Evolutionary conservation across 2,329 filamentous ascomycete species (phyloP), one percentile per base, ranked within the genome.

Genomic region (Penicillium sp.): DNA sequence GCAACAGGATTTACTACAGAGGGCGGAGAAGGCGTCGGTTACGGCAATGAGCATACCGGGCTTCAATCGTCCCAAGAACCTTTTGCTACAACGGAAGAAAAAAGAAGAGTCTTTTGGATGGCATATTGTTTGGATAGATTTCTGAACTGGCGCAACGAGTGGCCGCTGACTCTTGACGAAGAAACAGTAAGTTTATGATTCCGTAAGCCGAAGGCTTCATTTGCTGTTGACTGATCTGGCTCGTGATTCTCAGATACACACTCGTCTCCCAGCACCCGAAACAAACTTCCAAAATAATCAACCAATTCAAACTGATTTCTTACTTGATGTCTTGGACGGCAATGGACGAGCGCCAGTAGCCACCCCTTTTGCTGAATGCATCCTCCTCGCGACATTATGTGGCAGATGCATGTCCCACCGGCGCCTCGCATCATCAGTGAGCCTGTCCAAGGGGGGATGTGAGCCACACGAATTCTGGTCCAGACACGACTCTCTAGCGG

Each of bases 51-150:
- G 15, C 38, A 17, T 42, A 22, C n/a, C 2, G 9, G 1, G 38
- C 38, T 42, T 42, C 38, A 42, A 3, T 42, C n/a, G 22, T 2
- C 6, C 17, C 17, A 42, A 6, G 38, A 42, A n/a, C n/a, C n/a
- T 9, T 42, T 42, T 9, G n/a, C 38, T 22, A 42, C n/a, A 42
- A 42, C n/a, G n/a, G 38, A 42, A 7, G 38, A 42, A 8, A 42
- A 42, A 44, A 33, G 59, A 15, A 40, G 59, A 44, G 54, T 45
- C 1, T 30, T 61, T 7, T 61, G 59, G 59, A 35, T 50, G 12
- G 59, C 59, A 40, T 61, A 54, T 28, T 55, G 53, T 8, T 45
- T 61, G n/a, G 59, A 61, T 42, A 40, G 59, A 42, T 45, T 61
- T 10, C 30, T 50, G 15, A 61, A 56, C 33, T 54, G 53, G 59